Percentiles rank a stretch among this genome's conserved stretches.
Conservation (phyloP, 163 green algal species). For the Chloromonas sp. region DNA sequence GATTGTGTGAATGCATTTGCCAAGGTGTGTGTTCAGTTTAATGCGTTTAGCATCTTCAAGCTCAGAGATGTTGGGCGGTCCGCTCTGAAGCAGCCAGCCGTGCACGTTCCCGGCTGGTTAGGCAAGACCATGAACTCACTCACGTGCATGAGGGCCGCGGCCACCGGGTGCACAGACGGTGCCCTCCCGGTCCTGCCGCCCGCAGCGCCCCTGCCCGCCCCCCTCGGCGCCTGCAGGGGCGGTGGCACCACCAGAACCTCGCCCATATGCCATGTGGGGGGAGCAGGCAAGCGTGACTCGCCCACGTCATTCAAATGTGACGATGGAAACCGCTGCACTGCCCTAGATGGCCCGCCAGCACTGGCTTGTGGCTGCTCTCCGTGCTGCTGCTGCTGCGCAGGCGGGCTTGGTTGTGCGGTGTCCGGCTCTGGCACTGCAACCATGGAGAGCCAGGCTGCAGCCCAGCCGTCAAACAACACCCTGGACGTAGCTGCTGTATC, state of each 20-base stretch:
- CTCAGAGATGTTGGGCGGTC: too few species aligned
- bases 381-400: background rate
- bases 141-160: background rate
- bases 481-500: background rate
- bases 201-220: too few species aligned
- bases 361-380: background rate
- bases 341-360: background rate
- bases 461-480: background rate
- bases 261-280: background rate
- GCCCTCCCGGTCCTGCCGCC: background rate
- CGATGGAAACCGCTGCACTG: background rate
- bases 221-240: background rate
- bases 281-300: background rate
- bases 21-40: too few species aligned
- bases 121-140: background rate
- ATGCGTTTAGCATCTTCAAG: too few species aligned
- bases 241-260: background rate
- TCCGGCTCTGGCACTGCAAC: background rate
- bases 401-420: too few species aligned
- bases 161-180: background rate
- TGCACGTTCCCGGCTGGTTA: background rate
- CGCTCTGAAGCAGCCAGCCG: too few species aligned
- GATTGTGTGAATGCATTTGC: too few species aligned
- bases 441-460: background rate
- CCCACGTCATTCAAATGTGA: background rate